Percentiles rank a stretch among this genome's conserved stretches.
phyloP scores from a whole-genome alignment of 2,329 filamentous ascomycete species.

The Phoma sp. region DNA sequence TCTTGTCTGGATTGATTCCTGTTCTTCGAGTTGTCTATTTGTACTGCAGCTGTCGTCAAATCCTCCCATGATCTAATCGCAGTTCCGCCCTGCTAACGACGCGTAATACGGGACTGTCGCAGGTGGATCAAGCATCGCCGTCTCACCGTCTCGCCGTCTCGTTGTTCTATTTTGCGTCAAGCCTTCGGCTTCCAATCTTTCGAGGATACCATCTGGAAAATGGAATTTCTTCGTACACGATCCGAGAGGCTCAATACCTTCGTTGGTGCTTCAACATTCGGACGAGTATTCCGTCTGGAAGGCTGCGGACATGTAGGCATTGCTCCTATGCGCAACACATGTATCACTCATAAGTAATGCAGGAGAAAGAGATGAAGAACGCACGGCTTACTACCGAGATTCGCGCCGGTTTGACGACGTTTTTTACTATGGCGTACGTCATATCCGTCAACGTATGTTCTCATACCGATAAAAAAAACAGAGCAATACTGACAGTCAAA shows the following conservation, averaged over 20 bases:
- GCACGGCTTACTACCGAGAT: constrained; percentile 85
- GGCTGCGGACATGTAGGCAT: constrained; percentile 79
- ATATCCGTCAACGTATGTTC: constrained; percentile 39
- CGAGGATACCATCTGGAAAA: constrained; percentile 17
- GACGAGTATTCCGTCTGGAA: constrained; percentile 72
- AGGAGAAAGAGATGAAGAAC: constrained; percentile 74
- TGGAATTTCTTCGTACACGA: constrained; percentile 29
- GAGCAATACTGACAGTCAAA: constrained; percentile 24
- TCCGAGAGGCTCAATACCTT: constrained; percentile 32
- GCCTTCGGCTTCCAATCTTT: not conserved
- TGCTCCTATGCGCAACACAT: not conserved
- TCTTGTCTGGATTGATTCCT: not conserved
- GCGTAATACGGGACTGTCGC: constrained; percentile 1
- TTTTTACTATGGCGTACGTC: constrained; percentile 56
- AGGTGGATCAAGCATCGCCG: constrained; percentile 8
- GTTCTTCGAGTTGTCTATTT: not conserved
- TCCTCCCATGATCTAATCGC: not conserved
- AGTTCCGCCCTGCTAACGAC: not conserved
- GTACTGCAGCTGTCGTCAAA: constrained; percentile 1
- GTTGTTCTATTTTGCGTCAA: not conserved
- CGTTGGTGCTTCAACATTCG: constrained; percentile 45
- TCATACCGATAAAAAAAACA: not conserved
- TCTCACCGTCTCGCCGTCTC: not conserved
- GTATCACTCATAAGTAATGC: constrained; percentile 19
- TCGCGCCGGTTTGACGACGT: constrained; percentile 78